Evolutionary conservation across 139 green algal species (phyloP).

Genomic region (Coccomyxa sp.): DNA sequence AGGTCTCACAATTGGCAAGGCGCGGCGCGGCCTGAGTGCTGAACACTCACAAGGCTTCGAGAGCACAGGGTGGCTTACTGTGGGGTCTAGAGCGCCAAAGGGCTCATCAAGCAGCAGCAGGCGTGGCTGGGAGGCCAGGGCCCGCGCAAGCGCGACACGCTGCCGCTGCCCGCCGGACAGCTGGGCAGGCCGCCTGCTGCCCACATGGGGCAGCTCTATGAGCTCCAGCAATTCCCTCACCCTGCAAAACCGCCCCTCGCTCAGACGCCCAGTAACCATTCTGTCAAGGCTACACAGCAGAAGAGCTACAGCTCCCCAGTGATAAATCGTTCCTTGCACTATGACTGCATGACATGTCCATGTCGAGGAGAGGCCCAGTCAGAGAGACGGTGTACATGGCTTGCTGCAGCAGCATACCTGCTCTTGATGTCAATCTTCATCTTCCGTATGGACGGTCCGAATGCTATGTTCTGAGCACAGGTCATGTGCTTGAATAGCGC

Average conservation of each 20-base stretch:
- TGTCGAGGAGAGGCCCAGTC: too few relatives aligned
- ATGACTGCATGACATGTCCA: too few relatives aligned
- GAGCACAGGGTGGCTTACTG: constrained; percentile 12
- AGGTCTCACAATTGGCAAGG: too few relatives aligned
- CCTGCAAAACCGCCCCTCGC: constrained; percentile 16
- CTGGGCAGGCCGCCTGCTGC: constrained; percentile 66
- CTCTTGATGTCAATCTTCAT: constrained; percentile 62
- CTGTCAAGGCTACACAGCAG: not conserved
- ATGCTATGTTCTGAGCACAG: constrained; percentile 84
- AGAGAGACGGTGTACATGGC: too few relatives aligned
- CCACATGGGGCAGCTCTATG: constrained; percentile 66
- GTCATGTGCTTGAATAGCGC: constrained; percentile 92
- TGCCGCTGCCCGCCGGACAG: constrained; percentile 63
- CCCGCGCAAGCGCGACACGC: constrained; percentile 46
- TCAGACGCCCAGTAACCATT: not conserved
- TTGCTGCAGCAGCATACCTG: not conserved
- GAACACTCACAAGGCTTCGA: not conserved
- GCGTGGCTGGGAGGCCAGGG: constrained; percentile 60
- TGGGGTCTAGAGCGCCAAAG: constrained; percentile 78
- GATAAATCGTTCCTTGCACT: too few relatives aligned
- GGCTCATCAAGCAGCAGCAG: constrained; percentile 85
- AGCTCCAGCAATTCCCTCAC: constrained; percentile 78
- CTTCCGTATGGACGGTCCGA: constrained; percentile 73
- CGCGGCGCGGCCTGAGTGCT: too few relatives aligned
- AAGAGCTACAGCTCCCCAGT: not conserved